Evolutionary conservation across 768 basidiomycete species (phyloP), one percentile per base, ranked within the genome.

Genomic region (Rhizopogon vinicolor): DNA sequence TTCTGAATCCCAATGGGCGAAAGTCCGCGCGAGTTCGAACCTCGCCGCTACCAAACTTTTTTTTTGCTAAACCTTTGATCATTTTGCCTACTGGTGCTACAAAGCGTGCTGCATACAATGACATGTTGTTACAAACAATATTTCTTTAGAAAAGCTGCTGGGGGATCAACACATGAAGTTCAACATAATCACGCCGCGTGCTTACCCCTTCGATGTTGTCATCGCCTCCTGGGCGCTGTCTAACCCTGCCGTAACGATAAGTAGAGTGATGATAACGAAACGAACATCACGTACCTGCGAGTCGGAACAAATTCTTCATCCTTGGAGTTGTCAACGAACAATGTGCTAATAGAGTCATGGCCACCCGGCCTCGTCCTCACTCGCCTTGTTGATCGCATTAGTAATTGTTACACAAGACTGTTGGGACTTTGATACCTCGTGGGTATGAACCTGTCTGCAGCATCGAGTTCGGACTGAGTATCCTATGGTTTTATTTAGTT

Each of bases 11-110:
- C 85, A 86, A 87, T 87, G 86, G 85, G 83, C 78, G 84, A 40
- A 78, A 82, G 78, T 77, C 85, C 86, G 86, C 87, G 87, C 85
- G 87, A 88, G 87, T 89, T 89, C 86, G 87, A 89, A 86, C 84
- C 87, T 88, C 87, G 85, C 87, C 82, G 84, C 83, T 84, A 84
- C 85, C 86, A 87, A 45, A 7, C 31, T 33, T 33, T 33, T 33
- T 33, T 33, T 33, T 8, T 25, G 25, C 25, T 31, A 9, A 31
- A 31, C 7, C 31, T 2, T 9, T 31, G 35, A 9, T 35, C 35
- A 35, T 35, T 35, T 3, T 10, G 10, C 12, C 35, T 49, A 37
- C 4, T 25, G 14, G 22, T 22, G 33, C 19, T 37, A 49, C 48
- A 37, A 5, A 37, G 35, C 12, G 35, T 49, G 51, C 10, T 42